These are phyloP conservation scores for Fusarium sp. DNA, from an alignment of 2,329 filamentous ascomycete species.

Conservation along the genomic window DNA sequence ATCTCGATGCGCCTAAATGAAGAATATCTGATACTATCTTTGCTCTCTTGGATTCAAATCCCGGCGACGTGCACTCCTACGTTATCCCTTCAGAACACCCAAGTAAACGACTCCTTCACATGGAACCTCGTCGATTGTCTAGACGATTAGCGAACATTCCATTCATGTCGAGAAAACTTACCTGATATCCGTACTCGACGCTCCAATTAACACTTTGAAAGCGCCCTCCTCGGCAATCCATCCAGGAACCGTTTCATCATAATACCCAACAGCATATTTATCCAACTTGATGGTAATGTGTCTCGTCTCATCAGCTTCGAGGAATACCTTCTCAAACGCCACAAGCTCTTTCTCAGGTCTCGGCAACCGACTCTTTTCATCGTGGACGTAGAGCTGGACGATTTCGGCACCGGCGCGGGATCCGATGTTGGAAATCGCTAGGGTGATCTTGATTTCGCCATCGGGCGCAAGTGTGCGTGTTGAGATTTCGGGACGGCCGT, in stretches of 20 bases:
- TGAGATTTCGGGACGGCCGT: constrained; percentile 68
- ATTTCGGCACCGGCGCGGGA: constrained; percentile 69
- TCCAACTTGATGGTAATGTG: constrained; percentile 61
- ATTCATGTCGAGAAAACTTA: constrained; percentile 50
- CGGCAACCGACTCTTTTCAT: constrained; percentile 71
- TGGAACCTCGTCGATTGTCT: constrained; percentile 66
- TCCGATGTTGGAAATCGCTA: constrained; percentile 69
- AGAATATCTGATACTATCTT: not conserved
- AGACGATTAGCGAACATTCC: constrained; percentile 17
- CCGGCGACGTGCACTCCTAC: too few species aligned
- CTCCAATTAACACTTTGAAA: constrained; percentile 71
- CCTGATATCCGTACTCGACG: constrained; percentile 73
- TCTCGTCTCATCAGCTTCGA: constrained; percentile 68
- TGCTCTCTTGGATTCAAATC: not conserved
- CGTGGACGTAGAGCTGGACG: constrained; percentile 76
- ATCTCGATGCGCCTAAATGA: not conserved
- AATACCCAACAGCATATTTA: constrained; percentile 70
- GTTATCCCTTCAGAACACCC: constrained; percentile 64
- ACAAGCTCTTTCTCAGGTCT: constrained; percentile 78
- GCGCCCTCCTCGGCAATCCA: constrained; percentile 76
- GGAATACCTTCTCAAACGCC: constrained; percentile 73
- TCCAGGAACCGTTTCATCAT: constrained; percentile 67
- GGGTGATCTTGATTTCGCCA: constrained; percentile 58
- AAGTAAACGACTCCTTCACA: constrained; percentile 74
- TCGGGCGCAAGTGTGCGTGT: constrained; percentile 55